Evolutionary conservation across 441 rosid genomes (phyloP), one percentile per base, ranked within the genome.

Genomic region (Dalechampia spathulata): DNA sequence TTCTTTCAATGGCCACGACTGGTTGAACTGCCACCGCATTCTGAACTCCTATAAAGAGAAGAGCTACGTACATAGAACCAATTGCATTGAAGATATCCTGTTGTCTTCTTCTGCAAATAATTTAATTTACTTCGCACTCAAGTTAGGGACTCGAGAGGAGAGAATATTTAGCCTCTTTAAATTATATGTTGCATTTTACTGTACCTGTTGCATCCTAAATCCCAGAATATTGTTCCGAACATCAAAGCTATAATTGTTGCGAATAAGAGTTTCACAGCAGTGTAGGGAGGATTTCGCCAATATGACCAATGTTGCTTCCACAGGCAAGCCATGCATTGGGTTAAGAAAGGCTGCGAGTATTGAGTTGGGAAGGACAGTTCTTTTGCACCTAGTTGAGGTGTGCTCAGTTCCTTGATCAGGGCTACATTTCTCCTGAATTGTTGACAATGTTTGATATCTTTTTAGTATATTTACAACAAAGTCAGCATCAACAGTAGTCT

Each of bases 31-130:
- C 63, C 0, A 72, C 59, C 3, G 80, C 66, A 64, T 87, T 85
- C 40, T 80, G 87, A 26, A 80, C 28, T 1, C 96, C 98, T 9
- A 87, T 61, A 57, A 82, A 90, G 26, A 85, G 65, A 38, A 82
- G 70, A 9, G 95, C 86, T 13, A 78, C 71, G 49, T 80, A 87
- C 86, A 90, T 83, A 0, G 95, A 83, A 14, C 96, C 98, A 76
- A 87, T 75, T 12, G 91, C 76, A 60, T 85, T 90, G n/a, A 81
- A 76, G 22, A 87, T 57, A 68, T 90, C 90, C 28, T 83, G 96
- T 43, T n/a, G 46, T 23, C 46, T 75, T 62, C 49, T 52, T 64
- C 90, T 83, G 69, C 72, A 65, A 30, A 51, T 39, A n/a, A n/a
- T n/a, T n/a, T n/a, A n/a, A n/a, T n/a, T n/a, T n/a, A n/a, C n/a